Base-by-base conservation (phyloP, 768 basidiomycete genomes). In the Auricularia heimuer region DNA sequence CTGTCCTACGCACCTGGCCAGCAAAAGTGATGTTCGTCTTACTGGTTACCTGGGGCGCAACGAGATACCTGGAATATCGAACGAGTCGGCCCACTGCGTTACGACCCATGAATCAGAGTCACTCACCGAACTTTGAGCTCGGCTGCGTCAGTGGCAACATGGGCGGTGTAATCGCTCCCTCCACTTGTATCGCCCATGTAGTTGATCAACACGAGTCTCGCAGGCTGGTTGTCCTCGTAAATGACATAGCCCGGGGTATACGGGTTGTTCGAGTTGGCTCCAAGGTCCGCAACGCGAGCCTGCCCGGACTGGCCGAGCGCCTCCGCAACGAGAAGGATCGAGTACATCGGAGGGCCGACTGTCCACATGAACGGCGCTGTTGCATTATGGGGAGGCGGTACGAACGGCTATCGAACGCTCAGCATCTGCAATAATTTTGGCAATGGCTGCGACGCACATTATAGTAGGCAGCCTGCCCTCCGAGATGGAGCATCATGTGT, bases 11-110 rank as follows among this genome's bases (percentile, higher is more conserved):
- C 56, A 60, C 56, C 76, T 89, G 91, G 6, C 85, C 84, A 3
- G 88, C 90, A 89, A 90, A 92, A 0, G 84, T 86, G 65, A 91
- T 84, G 70, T 89, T 85, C 63, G 76, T 78, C 70, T 83, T 86
- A 65, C 84, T 81, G 1, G 82, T 76, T 3, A 89, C 85, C 14
- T 29, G 4, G 4, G 56, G 56, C 0, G 89, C 86, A 0, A 70
- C 65, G 34, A 89, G 77, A 69, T 87, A 89, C 69, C 85, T 85
- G 35, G 1, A 21, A 56, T 42, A 35, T 14, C 18, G 11, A 33
- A 29, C 3, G 47, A 14, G 14, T 21, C 12, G 11, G 33, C 37
- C 36, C 10, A 67, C 63, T 1, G 29, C n/a, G 29, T 29, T 29
- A 29, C 29, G 29, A 29, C 29, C 29, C 29, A 29, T 29, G 29